Conservation (phyloP, 148 eudicot species). For the Nyssa sinensis region DNA sequence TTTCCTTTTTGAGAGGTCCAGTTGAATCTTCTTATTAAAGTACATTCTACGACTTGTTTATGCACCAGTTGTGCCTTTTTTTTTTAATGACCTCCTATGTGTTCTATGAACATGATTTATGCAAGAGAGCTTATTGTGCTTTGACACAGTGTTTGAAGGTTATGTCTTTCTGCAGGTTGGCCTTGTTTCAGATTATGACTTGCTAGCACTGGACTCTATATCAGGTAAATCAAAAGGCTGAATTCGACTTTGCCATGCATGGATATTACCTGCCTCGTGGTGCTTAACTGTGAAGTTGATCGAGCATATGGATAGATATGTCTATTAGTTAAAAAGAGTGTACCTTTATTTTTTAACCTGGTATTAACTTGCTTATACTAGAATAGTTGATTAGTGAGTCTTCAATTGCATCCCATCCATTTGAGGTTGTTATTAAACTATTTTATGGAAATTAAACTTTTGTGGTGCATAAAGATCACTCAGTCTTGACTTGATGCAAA, state of each 20-base stretch:
- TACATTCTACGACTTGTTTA: background rate
- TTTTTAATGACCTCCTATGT: background rate
- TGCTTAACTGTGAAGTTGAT: background rate
- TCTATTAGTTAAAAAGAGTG: background rate
- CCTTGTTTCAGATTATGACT: slow-evolving; percentile 89
- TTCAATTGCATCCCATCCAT: background rate
- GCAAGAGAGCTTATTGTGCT: background rate
- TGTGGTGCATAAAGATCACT: no score
- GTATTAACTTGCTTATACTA: background rate
- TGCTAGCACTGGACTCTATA: slow-evolving; percentile 81
- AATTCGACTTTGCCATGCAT: background rate
- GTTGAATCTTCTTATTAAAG: background rate
- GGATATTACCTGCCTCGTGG: background rate
- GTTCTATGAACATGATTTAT: background rate
- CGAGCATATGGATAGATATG: background rate
- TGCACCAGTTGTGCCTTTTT: background rate
- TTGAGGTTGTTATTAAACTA: background rate
- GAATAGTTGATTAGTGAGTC: background rate
- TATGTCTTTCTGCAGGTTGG: slow-evolving; percentile 69
- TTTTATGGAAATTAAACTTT: background rate
- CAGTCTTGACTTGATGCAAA: no score
- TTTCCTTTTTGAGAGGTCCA: background rate
- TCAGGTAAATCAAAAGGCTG: slow-evolving; percentile 50
- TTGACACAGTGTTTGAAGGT: background rate
- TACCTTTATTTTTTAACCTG: background rate